A percentile compares a stretch with the other conserved stretches of the same genome.
Evolutionary conservation across 257 asterid genomes (phyloP).

Genomic region (Phtheirospermum japonicum): DNA sequence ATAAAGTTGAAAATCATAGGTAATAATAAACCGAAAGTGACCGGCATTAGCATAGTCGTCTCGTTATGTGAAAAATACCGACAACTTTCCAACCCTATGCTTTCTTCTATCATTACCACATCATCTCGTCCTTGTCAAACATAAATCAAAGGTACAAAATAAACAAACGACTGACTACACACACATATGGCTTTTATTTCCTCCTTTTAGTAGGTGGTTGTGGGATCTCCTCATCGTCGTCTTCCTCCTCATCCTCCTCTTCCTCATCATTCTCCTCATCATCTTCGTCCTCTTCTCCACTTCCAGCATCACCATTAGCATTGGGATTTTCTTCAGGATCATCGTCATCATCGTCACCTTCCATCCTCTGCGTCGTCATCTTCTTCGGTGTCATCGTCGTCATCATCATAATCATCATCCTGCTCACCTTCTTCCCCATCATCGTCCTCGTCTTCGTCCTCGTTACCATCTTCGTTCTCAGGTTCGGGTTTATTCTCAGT

Average conservation of each 20-base stretch:
- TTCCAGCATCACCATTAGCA: conserved; percentile 6
- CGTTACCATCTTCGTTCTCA: conserved; percentile 35
- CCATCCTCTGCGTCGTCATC: conserved; percentile 30
- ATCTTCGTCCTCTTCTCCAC: not conserved
- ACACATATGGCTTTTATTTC: not conserved
- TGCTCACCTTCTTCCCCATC: conserved; percentile 26
- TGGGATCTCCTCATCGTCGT: conserved; percentile 4
- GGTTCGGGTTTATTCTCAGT: conserved; percentile 34
- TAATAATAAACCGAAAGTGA: not conserved
- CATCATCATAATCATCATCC: conserved; percentile 21
- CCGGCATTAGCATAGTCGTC: not conserved
- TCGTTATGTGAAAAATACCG: not conserved
- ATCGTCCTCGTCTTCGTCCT: conserved; percentile 25
- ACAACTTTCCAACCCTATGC: not conserved
- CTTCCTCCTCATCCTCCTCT: conserved; percentile 3
- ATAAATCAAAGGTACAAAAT: conserved; percentile 1
- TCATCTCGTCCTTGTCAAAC: not conserved
- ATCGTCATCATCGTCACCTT: not conserved
- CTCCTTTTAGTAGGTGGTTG: conserved; percentile 1
- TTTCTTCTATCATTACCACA: not conserved
- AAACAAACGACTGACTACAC: not conserved
- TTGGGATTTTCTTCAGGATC: not conserved
- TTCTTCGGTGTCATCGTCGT: conserved; percentile 22
- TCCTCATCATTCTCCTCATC: not conserved
- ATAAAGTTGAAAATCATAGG: not conserved